A percentile compares a stretch with the other conserved stretches of the same genome.
These are phyloP conservation scores for Trametes cingulata DNA, from an alignment of 768 basidiomycete species.

Conservation along the genomic window DNA sequence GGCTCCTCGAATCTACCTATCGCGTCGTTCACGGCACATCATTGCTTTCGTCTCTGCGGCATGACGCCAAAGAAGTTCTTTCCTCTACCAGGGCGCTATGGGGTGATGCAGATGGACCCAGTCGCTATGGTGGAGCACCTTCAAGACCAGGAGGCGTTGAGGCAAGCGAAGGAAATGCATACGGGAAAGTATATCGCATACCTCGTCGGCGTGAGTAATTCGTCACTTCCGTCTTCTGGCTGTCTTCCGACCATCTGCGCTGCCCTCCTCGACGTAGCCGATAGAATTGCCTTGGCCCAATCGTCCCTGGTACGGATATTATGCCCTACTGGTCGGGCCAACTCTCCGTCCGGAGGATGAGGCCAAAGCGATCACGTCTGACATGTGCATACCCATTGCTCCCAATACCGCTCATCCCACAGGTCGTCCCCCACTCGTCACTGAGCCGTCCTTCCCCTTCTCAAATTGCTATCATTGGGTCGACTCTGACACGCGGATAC, in stretches of 20 bases:
- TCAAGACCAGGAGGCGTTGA: background rate
- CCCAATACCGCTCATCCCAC: background rate
- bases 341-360: too few species aligned
- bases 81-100: background rate
- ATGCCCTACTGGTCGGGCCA: background rate
- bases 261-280: too few species aligned
- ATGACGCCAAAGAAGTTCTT: background rate
- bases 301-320: background rate
- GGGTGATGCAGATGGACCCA: background rate
- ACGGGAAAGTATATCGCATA: background rate
- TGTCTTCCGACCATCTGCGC: too few species aligned
- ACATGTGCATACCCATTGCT: conserved; percentile 26
- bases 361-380: too few species aligned
- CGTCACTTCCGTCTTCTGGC: background rate
- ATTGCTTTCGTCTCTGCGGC: too few species aligned
- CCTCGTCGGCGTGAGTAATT: background rate
- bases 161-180: background rate
- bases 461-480: conserved; percentile 6
- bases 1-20: too few species aligned
- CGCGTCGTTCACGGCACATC: too few species aligned
- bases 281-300: background rate
- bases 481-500: background rate
- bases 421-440: background rate
- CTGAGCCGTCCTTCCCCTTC: background rate
- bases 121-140: background rate